Base-by-base conservation (phyloP, 768 basidiomycete species). In the Russula dissimulans region DNA sequence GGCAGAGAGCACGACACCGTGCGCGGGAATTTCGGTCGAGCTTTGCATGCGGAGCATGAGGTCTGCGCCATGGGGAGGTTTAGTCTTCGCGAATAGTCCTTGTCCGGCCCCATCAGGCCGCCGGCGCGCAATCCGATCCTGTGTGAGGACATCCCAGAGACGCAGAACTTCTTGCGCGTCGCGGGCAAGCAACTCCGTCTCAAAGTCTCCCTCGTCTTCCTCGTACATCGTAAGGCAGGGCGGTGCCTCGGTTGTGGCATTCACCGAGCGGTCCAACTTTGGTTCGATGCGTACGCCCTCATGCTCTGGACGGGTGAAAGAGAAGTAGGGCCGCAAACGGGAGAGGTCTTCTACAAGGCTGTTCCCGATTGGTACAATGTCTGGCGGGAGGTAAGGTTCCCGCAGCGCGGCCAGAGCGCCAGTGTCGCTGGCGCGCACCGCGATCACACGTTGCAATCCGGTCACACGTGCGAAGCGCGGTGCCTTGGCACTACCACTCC, bases 381-480 rank as follows among this genome's bases (percentile, higher is more conserved):
- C 72, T 3, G 73, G 73, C 0, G 87, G 83, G 42, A 73, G 73
- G 54, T 83, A 87, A 66, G 95, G 91, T 14, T 86, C 78, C 15
- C 87, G 79, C 38, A 98, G 75, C 2, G 90, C 95, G 3, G 85
- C 93, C 70, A 91, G 95, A 0, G 90, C 89, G 1, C 95, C 97
- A 0, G 89, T 86, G 64, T 82, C 85, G 65, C 69, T 97, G 12
- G 89, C 86, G 54, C 85, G 88, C 5, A 99, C 95, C 34, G 80
- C 78, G 31, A 87, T 81, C 31, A 87, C 83, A n/a, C 97, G 85
- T 67, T 98, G 95, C 1, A 97, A 74, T 65, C 83, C 83, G 0
- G 88, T 84, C 1, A 97, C 75, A 12, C 87, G 83, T 60, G 86
- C 82, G 69, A 93, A 95, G 73, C 87, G 93, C 76, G 81, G 81